Conservation (phyloP, 768 basidiomycete genomes). For the Sporobolomyces phaffii region DNA sequence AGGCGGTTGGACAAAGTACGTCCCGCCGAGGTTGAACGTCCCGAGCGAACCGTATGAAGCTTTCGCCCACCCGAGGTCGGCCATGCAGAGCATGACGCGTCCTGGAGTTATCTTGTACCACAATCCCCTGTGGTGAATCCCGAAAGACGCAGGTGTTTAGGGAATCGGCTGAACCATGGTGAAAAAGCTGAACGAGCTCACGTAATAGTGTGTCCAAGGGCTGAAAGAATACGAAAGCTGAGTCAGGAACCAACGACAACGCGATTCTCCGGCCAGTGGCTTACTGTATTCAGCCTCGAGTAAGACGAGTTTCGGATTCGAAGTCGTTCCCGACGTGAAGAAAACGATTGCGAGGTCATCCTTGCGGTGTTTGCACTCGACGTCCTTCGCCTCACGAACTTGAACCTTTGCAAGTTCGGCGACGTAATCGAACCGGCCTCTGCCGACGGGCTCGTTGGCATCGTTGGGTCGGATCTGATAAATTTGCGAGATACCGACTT, state of each 20-base stretch:
- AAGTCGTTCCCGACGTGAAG: constrained; percentile 36
- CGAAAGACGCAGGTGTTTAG: not conserved
- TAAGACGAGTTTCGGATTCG: constrained; percentile 26
- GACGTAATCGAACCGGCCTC: constrained; percentile 13
- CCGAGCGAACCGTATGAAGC: constrained; percentile 24
- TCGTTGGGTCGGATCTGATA: constrained; percentile 13
- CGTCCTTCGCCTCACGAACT: not conserved
- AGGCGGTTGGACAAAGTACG: constrained; percentile 32
- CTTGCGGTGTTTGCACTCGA: constrained; percentile 8
- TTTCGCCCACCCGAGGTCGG: constrained; percentile 38
- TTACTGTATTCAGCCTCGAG: constrained; percentile 10
- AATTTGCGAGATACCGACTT: constrained; percentile 13
- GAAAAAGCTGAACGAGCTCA: not conserved
- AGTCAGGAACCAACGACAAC: too few relatives aligned
- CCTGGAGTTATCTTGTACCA: constrained; percentile 32
- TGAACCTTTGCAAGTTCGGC: constrained; percentile 1
- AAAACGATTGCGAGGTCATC: constrained; percentile 15
- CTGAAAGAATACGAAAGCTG: too few relatives aligned
- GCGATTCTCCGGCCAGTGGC: not conserved
- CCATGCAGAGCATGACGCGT: constrained; percentile 23
- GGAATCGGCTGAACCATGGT: not conserved
- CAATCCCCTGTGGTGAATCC: not conserved
- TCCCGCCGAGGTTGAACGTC: constrained; percentile 22
- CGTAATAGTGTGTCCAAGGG: constrained; percentile 10
- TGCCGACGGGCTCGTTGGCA: not conserved